Conservation (phyloP, 2,329 filamentous ascomycete genomes). For the Diaporthe caulivora region DNA sequence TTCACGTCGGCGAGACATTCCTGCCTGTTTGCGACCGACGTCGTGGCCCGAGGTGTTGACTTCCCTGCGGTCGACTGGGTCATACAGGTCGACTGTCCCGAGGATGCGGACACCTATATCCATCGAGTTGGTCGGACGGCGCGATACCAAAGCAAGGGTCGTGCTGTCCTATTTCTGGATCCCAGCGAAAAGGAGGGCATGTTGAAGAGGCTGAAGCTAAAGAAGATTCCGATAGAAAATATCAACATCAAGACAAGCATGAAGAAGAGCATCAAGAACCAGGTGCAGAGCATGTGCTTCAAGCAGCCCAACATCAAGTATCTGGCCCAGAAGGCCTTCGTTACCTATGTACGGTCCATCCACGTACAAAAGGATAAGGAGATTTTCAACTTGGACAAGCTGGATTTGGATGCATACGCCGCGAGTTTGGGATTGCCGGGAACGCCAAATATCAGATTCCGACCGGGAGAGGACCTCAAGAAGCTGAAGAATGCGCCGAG, state of each 20-base stretch:
- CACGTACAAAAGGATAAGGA: slow-evolving; percentile 93
- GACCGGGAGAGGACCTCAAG: slow-evolving; percentile 90
- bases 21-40: slow-evolving; percentile 95
- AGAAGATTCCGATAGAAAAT: slow-evolving; percentile 88
- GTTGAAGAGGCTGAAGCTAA: slow-evolving; percentile 84
- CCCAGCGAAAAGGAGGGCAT: slow-evolving; percentile 95
- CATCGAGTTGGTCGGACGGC: slow-evolving; percentile 95
- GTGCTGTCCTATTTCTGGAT: slow-evolving; percentile 90
- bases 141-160: slow-evolving; percentile 89
- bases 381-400: slow-evolving; percentile 84
- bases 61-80: slow-evolving; percentile 99
- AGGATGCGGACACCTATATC: slow-evolving; percentile 97
- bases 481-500: slow-evolving; percentile 88
- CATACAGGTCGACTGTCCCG: slow-evolving; percentile 96
- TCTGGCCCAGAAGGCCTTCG: slow-evolving; percentile 94
- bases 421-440: slow-evolving; percentile 89
- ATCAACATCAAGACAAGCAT: slow-evolving; percentile 92
- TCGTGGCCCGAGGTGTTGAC: slow-evolving; percentile 92
- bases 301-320: slow-evolving; percentile 95
- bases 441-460: slow-evolving; percentile 91
- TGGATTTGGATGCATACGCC: slow-evolving; percentile 89
- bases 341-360: slow-evolving; percentile 87
- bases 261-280: slow-evolving; percentile 85
- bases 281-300: slow-evolving; percentile 95
- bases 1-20: slow-evolving; percentile 86